These are phyloP conservation scores for Lyophyllum atratum DNA, from an alignment of 768 basidiomycete species.

Conservation along the genomic window DNA sequence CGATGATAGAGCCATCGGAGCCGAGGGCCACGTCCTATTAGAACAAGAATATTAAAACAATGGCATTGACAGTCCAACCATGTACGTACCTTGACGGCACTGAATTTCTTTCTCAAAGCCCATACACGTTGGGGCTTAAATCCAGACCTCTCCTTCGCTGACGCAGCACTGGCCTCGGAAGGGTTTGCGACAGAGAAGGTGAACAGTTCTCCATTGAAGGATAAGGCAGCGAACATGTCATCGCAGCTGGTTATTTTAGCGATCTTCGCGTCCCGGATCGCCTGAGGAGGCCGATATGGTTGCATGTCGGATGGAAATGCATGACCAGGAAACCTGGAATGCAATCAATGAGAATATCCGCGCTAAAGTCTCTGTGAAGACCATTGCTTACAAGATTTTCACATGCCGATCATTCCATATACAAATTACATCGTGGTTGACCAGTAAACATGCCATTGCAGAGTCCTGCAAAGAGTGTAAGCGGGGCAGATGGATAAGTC, in stretches of 20 bases:
- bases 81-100: constrained; percentile 67
- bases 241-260: constrained; percentile 81
- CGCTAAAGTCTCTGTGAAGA: neutral
- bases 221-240: constrained; percentile 79
- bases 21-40: constrained; percentile 85
- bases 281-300: constrained; percentile 82
- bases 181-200: constrained; percentile 59
- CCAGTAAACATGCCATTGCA: constrained; percentile 80
- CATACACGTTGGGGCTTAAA: constrained; percentile 89
- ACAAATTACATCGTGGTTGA: constrained; percentile 80
- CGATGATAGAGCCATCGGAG: constrained; percentile 82
- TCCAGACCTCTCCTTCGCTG: constrained; percentile 30
- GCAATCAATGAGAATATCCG: neutral
- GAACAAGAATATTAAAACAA: neutral
- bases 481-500: neutral
- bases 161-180: constrained; percentile 31
- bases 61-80: neutral
- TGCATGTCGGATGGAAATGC: constrained; percentile 75
- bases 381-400: constrained; percentile 63
- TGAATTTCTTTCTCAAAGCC: constrained; percentile 86
- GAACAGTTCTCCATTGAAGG: constrained; percentile 89
- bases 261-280: constrained; percentile 68
- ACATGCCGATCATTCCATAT: constrained; percentile 76
- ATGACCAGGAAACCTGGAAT: constrained; percentile 69
- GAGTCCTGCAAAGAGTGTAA: constrained; percentile 53